Evolutionary conservation across 306 rosid genomes (phyloP).

Genomic region (cucumber (Cucumis sativus)): Cucumber_9930_V3 NC_026660.2:6058501-6059000

Average conservation of each 20-base stretch:
- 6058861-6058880: background rate
- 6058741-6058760: slow-evolving; percentile 39
- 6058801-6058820: background rate
- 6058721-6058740: slow-evolving; percentile 80
- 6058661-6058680: background rate
- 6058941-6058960: slow-evolving; percentile 79
- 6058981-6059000: slow-evolving; percentile 29
- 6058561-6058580: slow-evolving; percentile 80
- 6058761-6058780: background rate
- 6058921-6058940: slow-evolving; percentile 27
- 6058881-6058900: background rate
- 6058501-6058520: slow-evolving; percentile 9
- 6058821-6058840: background rate
- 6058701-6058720: slow-evolving; percentile 83
- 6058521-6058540: slow-evolving; percentile 38
- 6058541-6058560: slow-evolving; percentile 82
- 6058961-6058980: slow-evolving; percentile 61
- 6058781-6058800: background rate
- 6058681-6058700: slow-evolving; percentile 13
- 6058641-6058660: no score
- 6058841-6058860: background rate
- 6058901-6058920: background rate
- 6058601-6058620: slow-evolving; percentile 12
- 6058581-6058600: slow-evolving; percentile 74
- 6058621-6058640: no score